Evolutionary conservation across 768 basidiomycete genomes (phyloP).

Genomic region (Crassisporium funariophilum): DNA sequence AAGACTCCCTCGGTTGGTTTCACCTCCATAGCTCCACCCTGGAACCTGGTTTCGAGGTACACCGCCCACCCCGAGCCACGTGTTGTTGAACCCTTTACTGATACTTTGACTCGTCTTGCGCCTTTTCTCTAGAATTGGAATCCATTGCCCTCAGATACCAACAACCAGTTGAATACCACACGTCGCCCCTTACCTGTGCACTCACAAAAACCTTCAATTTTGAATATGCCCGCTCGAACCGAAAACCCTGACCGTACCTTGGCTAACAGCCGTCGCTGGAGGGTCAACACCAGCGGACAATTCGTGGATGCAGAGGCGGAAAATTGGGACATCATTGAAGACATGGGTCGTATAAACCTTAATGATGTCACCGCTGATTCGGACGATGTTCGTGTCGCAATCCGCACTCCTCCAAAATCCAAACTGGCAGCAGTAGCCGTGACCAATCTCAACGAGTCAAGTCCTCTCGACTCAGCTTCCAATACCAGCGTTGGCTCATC

Average conservation of each 20-base stretch:
- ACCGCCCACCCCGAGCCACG: slow-evolving; percentile 29
- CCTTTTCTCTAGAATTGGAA: slow-evolving; percentile 47
- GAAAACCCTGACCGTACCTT: slow-evolving; percentile 35
- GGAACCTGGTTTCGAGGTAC: slow-evolving; percentile 49
- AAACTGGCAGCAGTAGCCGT: slow-evolving; percentile 54
- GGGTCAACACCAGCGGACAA: slow-evolving; percentile 63
- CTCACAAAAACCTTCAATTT: slow-evolving; percentile 39
- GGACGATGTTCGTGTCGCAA: slow-evolving; percentile 53
- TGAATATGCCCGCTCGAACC: slow-evolving; percentile 52
- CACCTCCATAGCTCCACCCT: slow-evolving; percentile 46
- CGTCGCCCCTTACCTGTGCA: slow-evolving; percentile 33
- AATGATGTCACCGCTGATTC: slow-evolving; percentile 51
- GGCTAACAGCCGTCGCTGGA: slow-evolving; percentile 56
- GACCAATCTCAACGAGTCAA: slow-evolving; percentile 62
- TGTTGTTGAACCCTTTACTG: slow-evolving; percentile 25
- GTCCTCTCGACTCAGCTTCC: slow-evolving; percentile 74
- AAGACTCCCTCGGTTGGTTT: slow-evolving; percentile 52
- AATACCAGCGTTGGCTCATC: slow-evolving; percentile 74
- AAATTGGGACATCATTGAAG: slow-evolving; percentile 76
- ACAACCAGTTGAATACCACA: slow-evolving; percentile 35
- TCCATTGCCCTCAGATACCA: slow-evolving; percentile 41
- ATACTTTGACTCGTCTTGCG: slow-evolving; percentile 8
- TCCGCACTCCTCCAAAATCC: slow-evolving; percentile 71
- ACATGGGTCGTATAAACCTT: slow-evolving; percentile 73
- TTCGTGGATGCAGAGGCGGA: slow-evolving; percentile 57